Conservation (phyloP, 1,139 yeast genomes). For the Blastobotrys apis region DNA sequence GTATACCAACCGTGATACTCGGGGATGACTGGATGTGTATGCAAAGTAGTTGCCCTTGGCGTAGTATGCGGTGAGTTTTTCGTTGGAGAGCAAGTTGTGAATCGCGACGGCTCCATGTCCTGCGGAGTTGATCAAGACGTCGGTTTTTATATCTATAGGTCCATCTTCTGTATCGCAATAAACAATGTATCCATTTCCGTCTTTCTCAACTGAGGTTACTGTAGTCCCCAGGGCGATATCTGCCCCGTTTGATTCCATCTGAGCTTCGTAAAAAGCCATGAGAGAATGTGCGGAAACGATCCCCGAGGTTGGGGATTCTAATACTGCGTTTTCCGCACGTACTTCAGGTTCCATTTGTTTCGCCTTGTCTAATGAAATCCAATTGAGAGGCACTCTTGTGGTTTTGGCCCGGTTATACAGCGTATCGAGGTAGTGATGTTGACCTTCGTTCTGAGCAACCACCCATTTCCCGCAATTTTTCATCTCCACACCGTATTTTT, state of each 20-base stretch:
- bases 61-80: slow-evolving; percentile 52
- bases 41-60: slow-evolving; percentile 84
- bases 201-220: slow-evolving; percentile 45
- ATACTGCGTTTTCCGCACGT: slow-evolving; percentile 53
- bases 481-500: slow-evolving; percentile 51
- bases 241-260: slow-evolving; percentile 54
- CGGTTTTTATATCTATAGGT: slow-evolving; percentile 46
- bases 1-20: slow-evolving; percentile 48
- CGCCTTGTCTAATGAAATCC: slow-evolving; percentile 47
- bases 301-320: slow-evolving; percentile 82
- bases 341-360: slow-evolving; percentile 59
- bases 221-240: slow-evolving; percentile 61
- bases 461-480: slow-evolving; percentile 80
- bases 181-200: slow-evolving; percentile 28
- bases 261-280: slow-evolving; percentile 54
- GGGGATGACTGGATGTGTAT: slow-evolving; percentile 45
- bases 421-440: slow-evolving; percentile 53
- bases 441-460: slow-evolving; percentile 70
- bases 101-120: slow-evolving; percentile 70
- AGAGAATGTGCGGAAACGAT: slow-evolving; percentile 78
- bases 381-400: slow-evolving; percentile 53
- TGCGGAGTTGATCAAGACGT: slow-evolving; percentile 66
- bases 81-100: slow-evolving; percentile 64
- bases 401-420: slow-evolving; percentile 47
- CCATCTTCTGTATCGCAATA: slow-evolving; percentile 24